Conservation (phyloP, 2,329 filamentous ascomycete species). For the Domatiomyces globalis region DNA sequence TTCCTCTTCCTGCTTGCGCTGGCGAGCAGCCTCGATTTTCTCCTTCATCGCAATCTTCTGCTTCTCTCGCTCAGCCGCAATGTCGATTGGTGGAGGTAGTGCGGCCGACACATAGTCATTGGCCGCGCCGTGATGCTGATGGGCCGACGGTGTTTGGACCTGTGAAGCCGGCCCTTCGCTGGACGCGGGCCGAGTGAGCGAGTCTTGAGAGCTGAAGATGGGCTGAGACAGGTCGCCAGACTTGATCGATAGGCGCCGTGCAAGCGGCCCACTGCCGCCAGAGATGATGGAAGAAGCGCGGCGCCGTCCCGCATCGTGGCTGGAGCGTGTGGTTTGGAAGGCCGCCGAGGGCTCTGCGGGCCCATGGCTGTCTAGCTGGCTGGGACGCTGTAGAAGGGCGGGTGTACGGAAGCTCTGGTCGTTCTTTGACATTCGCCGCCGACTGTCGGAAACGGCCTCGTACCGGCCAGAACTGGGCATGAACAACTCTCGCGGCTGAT, state of each 20-base stretch:
- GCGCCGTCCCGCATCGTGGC: constrained; percentile 54
- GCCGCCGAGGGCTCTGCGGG: constrained; percentile 73
- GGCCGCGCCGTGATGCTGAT: constrained; percentile 17
- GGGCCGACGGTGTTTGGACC: constrained; percentile 19
- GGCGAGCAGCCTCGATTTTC: constrained; percentile 42
- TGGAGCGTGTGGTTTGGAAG: constrained; percentile 65
- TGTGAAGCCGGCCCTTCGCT: constrained; percentile 9
- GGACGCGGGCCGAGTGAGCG: constrained; percentile 22
- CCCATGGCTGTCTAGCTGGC: constrained; percentile 43
- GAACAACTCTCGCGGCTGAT: constrained; percentile 62
- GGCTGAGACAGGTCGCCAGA: constrained; percentile 31
- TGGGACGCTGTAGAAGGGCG: constrained; percentile 61
- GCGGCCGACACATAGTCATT: constrained; percentile 20
- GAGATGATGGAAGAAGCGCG: constrained; percentile 86
- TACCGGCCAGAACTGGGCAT: constrained; percentile 93
- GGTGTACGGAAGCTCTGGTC: constrained; percentile 58
- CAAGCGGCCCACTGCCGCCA: constrained; percentile 60
- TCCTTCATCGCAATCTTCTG: constrained; percentile 49
- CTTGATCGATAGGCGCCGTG: constrained; percentile 47
- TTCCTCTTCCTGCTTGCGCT: constrained; percentile 40
- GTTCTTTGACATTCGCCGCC: constrained; percentile 54
- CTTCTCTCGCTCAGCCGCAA: constrained; percentile 21
- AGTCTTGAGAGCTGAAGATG: constrained; percentile 26
- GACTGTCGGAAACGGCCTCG: constrained; percentile 66
- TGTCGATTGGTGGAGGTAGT: constrained; percentile 4